phyloP scores from a whole-genome alignment of 768 basidiomycete genomes.

The Lactarius sanguifluus region DNA sequence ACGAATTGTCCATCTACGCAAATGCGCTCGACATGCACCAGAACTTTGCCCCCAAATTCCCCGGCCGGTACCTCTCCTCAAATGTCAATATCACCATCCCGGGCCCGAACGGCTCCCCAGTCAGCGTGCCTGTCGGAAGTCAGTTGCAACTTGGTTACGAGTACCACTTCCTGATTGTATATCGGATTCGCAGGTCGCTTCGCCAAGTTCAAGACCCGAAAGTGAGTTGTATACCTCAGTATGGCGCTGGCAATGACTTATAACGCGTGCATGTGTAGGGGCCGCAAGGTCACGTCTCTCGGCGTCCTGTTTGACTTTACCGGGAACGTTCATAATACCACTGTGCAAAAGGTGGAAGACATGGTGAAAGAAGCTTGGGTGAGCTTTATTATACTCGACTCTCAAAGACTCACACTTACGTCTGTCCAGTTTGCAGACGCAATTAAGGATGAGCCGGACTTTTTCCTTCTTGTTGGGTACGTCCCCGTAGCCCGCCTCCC shows the following conservation, averaged over 20 bases:
- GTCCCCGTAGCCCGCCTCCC: conserved; percentile 23
- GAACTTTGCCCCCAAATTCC: conserved; percentile 64
- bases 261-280: conserved; percentile 39
- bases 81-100: conserved; percentile 82
- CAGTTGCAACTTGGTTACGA: conserved; percentile 18
- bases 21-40: conserved; percentile 68
- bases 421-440: conserved; percentile 65
- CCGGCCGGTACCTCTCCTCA: conserved; percentile 76
- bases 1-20: conserved; percentile 77
- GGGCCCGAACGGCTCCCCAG: conserved; percentile 39
- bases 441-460: conserved; percentile 76
- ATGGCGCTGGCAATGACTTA: neutral
- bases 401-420: neutral
- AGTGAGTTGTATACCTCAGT: conserved; percentile 44
- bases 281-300: conserved; percentile 72
- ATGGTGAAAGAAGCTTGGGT: conserved; percentile 85
- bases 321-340: conserved; percentile 67
- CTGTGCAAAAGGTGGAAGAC: conserved; percentile 66
- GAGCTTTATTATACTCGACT: conserved; percentile 22
- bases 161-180: neutral
- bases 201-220: conserved; percentile 69
- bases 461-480: conserved; percentile 74
- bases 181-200: conserved; percentile 48
- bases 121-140: conserved; percentile 49
- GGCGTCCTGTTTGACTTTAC: conserved; percentile 80